These are phyloP conservation scores for Angomonas deanei DNA, from an alignment of 208 protist species.

Conservation along the genomic window DNA sequence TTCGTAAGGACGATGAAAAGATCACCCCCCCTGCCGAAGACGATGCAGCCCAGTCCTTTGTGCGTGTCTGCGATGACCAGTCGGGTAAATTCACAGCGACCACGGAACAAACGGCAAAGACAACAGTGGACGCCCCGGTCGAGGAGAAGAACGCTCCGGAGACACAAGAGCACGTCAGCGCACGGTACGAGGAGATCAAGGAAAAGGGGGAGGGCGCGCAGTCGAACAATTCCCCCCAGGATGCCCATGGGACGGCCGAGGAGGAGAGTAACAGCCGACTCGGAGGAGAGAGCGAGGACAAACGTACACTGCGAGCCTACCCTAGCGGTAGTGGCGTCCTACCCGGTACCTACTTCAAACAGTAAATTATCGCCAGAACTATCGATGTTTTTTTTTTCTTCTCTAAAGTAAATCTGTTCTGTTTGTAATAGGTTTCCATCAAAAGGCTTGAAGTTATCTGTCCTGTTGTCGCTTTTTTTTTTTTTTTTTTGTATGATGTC, in stretches of 20 bases:
- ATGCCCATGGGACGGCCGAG: too few species aligned
- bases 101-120: too few species aligned
- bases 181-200: not conserved
- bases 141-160: not conserved
- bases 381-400: not conserved
- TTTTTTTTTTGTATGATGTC: not conserved
- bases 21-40: not conserved
- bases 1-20: not conserved
- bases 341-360: not conserved
- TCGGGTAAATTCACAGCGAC: too few species aligned
- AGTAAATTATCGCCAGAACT: not conserved
- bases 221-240: too few species aligned
- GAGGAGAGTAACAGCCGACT: too few species aligned
- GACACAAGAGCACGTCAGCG: not conserved
- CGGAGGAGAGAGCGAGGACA: too few species aligned
- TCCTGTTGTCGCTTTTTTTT: not conserved
- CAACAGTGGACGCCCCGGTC: not conserved
- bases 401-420: too few species aligned
- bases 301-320: not conserved
- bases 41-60: too few species aligned
- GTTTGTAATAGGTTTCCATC: slow-evolving; percentile 2
- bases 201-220: not conserved
- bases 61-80: not conserved
- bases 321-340: not conserved
- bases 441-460: slow-evolving; percentile 2